Base-by-base conservation (phyloP, 257 asterid species). In the Primulina tabacum region DNA sequence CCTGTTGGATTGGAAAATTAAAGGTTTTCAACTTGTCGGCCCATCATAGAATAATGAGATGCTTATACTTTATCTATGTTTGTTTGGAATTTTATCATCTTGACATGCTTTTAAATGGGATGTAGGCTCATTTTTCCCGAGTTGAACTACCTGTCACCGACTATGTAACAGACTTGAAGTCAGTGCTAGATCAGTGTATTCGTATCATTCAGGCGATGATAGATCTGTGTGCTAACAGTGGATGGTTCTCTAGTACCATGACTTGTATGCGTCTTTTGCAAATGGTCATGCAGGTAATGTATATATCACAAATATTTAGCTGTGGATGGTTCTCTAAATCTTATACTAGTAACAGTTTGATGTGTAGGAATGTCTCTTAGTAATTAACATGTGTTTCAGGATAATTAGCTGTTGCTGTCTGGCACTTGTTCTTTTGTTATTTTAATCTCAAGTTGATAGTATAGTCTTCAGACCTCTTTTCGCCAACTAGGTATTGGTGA, bases 201-300 rank as follows among this genome's bases (percentile, higher is more conserved):
- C 97, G 97, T 58, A 80, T 93, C 67, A 79, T 93, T 74, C 99
- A 93, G 89, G 99, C 96, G 76, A 93, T 93, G 99, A 93, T 93
- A 79, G 99, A 93, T 83, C 76, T 93, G 57, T 93, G 97, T 81
- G 97, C 97, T 28, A 93, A 93, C 81, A 93, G 99, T 34, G 99
- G 96, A 78, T 93, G 99, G 99, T 92, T 93, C 71, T 89, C 92
- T 37, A 90, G 96, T 82, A 81, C 96, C 58, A 75, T 90, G 65
- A 83, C 90, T 63, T 93, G 97, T 75, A 90, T 93, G 97, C 88
- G 77, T 83, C 90, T 93, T 70, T 79, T 90, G 83, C 99, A 93
- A 83, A 93, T 93, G 99, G 92, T 90, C 82, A 93, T 93, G 95
- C 99, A 93, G 99, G 99, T 93, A 85, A 34, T 76, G 6, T 40